Evolutionary conservation across 768 basidiomycete genomes (phyloP).

Genomic region (Xerocomellus chrysenteron): DNA sequence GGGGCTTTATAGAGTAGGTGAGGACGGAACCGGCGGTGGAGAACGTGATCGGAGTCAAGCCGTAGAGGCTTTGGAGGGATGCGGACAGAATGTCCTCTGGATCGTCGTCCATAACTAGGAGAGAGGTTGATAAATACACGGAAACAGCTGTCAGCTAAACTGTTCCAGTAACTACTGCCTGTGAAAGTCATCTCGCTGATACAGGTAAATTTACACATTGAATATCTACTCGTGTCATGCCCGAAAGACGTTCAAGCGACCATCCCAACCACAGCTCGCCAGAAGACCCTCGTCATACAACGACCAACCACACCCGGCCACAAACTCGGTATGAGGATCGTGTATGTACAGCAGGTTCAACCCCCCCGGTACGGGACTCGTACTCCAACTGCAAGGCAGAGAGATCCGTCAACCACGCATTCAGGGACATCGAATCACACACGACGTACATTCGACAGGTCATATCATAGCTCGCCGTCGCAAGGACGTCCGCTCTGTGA

Average conservation of each 20-base stretch:
- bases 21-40: constrained; percentile 55
- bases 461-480: constrained; percentile 89
- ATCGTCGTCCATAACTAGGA: constrained; percentile 26
- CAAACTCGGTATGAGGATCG: constrained; percentile 92
- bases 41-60: constrained; percentile 57
- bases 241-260: constrained; percentile 75
- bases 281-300: constrained; percentile 84
- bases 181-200: too few species aligned
- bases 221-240: constrained; percentile 30
- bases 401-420: neutral
- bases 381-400: constrained; percentile 62
- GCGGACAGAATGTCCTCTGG: constrained; percentile 70
- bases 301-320: constrained; percentile 91
- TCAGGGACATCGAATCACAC: neutral
- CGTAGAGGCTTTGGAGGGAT: constrained; percentile 63
- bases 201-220: neutral
- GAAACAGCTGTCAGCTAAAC: neutral
- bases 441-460: constrained; percentile 80
- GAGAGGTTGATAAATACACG: neutral
- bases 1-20: constrained; percentile 38
- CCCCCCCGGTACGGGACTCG: constrained; percentile 48
- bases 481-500: constrained; percentile 67
- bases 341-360: constrained; percentile 67
- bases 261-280: constrained; percentile 93
- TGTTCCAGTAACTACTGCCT: neutral